phyloP scores from a whole-genome alignment of 2,329 filamentous ascomycete genomes.

The Cladosporium cucumerinum region DNA sequence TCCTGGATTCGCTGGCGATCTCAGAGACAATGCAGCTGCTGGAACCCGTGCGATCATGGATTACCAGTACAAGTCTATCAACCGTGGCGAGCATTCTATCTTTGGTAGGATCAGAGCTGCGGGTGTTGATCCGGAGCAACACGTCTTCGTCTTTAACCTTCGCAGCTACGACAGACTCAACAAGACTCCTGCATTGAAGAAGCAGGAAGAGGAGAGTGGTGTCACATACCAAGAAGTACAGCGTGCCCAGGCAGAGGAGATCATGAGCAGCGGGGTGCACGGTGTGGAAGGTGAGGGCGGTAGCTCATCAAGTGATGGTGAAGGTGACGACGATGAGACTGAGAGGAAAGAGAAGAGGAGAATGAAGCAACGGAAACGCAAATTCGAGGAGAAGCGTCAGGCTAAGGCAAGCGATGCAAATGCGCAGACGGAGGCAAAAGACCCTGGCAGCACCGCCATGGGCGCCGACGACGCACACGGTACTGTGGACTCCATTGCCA shows the following conservation, averaged over 20 bases:
- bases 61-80: conserved; percentile 96
- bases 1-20: conserved; percentile 89
- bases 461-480: conserved; percentile 39
- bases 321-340: conserved; percentile 24
- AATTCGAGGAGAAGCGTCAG: conserved; percentile 45
- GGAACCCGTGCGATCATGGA: conserved; percentile 97
- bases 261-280: conserved; percentile 74
- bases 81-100: conserved; percentile 86
- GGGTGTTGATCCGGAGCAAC: conserved; percentile 72
- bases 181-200: conserved; percentile 68
- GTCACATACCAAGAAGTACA: conserved; percentile 84
- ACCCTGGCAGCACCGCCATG: conserved; percentile 16
- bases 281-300: conserved; percentile 45
- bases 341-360: conserved; percentile 39
- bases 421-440: conserved; percentile 19
- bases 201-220: conserved; percentile 76
- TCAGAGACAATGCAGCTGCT: conserved; percentile 75
- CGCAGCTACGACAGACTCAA: conserved; percentile 90
- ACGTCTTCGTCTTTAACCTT: conserved; percentile 93
- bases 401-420: conserved; percentile 22
- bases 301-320: conserved; percentile 22
- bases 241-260: conserved; percentile 80
- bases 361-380: conserved; percentile 45
- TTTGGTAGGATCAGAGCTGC: conserved; percentile 71
- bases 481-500: conserved; percentile 65